phyloP scores from a whole-genome alignment of 176 grass and related monocot species.

The Musa acuminata region DNA sequence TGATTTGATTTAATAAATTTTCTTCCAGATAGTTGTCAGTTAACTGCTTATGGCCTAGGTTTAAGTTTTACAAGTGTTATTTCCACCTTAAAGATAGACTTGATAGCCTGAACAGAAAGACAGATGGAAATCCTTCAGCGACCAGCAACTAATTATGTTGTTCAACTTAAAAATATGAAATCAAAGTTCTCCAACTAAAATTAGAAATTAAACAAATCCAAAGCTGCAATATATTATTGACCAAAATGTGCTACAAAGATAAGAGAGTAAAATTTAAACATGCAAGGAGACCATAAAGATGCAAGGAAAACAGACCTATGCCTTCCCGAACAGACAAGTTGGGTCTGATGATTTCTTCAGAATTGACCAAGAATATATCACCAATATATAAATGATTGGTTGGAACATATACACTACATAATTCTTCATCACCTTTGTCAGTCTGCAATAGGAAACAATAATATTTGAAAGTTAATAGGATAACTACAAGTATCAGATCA shows the following conservation, averaged over 20 bases:
- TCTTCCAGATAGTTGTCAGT: too few species aligned
- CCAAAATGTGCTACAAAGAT: neutral
- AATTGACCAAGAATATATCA: conserved; percentile 94
- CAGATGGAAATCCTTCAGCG: too few species aligned
- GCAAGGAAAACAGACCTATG: conserved; percentile 47
- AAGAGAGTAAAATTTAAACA: neutral
- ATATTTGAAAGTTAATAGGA: neutral
- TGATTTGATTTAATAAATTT: too few species aligned
- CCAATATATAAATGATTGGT: conserved; percentile 99
- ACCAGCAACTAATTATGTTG: too few species aligned
- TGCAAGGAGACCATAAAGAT: neutral
- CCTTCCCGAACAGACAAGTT: conserved; percentile 94
- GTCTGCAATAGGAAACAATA: conserved; percentile 35
- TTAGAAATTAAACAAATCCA: neutral
- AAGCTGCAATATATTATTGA: neutral
- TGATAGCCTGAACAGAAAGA: too few species aligned
- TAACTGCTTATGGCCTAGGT: too few species aligned
- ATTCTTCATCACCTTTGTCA: conserved; percentile 88
- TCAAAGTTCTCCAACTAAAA: neutral
- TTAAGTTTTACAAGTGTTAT: too few species aligned
- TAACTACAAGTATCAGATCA: neutral
- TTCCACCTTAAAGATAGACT: too few species aligned
- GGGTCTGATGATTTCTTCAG: conserved; percentile 86
- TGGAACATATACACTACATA: conserved; percentile 95
- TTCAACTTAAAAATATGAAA: too few species aligned